Conservation (phyloP, 176 grass and related monocot species). For the Luzula sylvatica region DNA sequence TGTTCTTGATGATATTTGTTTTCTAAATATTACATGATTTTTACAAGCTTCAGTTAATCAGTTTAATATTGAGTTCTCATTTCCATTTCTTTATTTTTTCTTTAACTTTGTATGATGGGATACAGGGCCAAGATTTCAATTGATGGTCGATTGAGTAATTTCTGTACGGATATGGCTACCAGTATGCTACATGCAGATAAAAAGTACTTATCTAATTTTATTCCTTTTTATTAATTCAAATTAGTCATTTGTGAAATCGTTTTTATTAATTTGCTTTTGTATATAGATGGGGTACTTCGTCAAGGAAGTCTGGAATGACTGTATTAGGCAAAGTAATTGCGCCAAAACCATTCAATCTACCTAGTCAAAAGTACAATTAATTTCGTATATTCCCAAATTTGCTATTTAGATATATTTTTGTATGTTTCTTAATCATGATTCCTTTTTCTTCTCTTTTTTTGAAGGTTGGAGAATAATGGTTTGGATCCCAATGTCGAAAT, state of each 20-base stretch:
- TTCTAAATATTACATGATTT: too few relatives aligned
- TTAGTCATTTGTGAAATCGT: conserved; percentile 2
- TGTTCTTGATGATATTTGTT: too few relatives aligned
- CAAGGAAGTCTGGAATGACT: conserved; percentile 95
- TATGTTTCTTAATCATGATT: conserved; percentile 6
- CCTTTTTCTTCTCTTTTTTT: conserved; percentile 34
- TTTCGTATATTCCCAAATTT: background rate
- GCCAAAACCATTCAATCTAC: conserved; percentile 95
- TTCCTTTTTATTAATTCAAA: background rate
- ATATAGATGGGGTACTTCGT: conserved; percentile 66
- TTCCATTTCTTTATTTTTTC: background rate
- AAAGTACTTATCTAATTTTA: background rate
- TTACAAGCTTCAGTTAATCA: too few relatives aligned
- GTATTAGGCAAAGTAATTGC: conserved; percentile 95
- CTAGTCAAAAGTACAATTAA: conserved; percentile 72
- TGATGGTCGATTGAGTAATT: conserved; percentile 19
- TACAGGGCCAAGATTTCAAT: conserved; percentile 1
- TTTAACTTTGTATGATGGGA: background rate
- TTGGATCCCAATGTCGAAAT: conserved; percentile 91
- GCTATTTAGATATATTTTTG: background rate
- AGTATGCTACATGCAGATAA: conserved; percentile 7
- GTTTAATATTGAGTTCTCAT: background rate
- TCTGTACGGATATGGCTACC: conserved; percentile 7
- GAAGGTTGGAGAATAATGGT: conserved; percentile 97
- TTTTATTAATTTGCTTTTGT: conserved; percentile 6